Evolutionary conservation across 2,329 filamentous ascomycete species (phyloP).

Genomic region (Arthrobotrys pseudoclavata): DNA sequence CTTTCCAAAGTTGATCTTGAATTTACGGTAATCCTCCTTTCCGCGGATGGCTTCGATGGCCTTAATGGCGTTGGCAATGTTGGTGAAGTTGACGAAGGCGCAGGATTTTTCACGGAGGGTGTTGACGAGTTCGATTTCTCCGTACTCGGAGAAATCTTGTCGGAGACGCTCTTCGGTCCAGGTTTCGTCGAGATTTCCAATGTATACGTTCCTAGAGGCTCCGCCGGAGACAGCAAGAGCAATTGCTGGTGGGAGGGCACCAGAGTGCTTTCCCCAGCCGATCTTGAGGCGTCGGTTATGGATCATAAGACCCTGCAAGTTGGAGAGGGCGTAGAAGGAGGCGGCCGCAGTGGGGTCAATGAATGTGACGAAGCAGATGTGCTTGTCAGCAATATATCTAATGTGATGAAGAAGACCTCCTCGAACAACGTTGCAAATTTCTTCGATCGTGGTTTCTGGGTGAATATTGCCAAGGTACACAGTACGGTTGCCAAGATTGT

Average conservation of each 20-base stretch:
- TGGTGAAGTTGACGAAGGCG: conserved; percentile 99
- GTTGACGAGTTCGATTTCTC: conserved; percentile 98
- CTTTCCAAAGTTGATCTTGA: conserved; percentile 99
- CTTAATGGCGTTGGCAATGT: conserved; percentile 99
- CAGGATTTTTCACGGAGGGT: conserved; percentile 98
- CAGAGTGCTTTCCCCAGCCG: conserved; percentile 99
- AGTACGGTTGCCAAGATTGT: conserved; percentile 96
- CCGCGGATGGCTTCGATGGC: conserved; percentile 95
- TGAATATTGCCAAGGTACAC: conserved; percentile 99
- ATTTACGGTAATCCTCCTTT: conserved; percentile 95
- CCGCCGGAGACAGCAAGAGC: conserved; percentile 95
- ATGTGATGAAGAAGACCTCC: conserved; percentile 97
- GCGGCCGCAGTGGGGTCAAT: conserved; percentile 98
- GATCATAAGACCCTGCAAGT: conserved; percentile 98
- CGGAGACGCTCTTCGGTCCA: conserved; percentile 96
- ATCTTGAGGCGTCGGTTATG: conserved; percentile 98
- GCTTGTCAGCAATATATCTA: conserved; percentile 99
- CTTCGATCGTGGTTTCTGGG: conserved; percentile 97
- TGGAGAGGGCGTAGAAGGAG: conserved; percentile 97
- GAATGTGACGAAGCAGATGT: conserved; percentile 99
- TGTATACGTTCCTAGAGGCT: conserved; percentile 97
- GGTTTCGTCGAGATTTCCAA: conserved; percentile 95
- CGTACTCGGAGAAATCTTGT: conserved; percentile 96
- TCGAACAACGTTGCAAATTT: conserved; percentile 98
- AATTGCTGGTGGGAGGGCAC: conserved; percentile 93